Evolutionary conservation across 2,329 filamentous ascomycete species (phyloP).

Genomic region (Calonectria montana): DNA sequence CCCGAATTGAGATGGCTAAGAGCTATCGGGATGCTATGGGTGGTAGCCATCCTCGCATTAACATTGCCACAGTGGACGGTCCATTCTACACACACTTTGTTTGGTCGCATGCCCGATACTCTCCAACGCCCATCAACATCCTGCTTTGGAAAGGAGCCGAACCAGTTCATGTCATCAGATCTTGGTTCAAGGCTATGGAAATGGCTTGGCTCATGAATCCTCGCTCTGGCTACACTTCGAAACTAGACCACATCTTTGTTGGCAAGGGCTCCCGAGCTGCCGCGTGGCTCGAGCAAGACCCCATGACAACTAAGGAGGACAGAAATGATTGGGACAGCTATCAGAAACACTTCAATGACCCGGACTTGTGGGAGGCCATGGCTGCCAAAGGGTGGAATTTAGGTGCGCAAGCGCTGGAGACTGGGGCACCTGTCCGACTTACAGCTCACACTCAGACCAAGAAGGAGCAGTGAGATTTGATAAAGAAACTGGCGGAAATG

Average conservation of each 20-base stretch:
- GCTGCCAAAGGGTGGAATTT: constrained; percentile 49
- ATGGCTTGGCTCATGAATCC: constrained; percentile 48
- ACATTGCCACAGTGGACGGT: constrained; percentile 45
- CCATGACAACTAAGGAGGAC: not conserved
- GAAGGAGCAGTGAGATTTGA: constrained; percentile 40
- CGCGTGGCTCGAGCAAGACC: not conserved
- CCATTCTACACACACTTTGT: constrained; percentile 45
- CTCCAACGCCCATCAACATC: constrained; percentile 46
- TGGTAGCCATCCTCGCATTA: constrained; percentile 22
- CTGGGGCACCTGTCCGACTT: constrained; percentile 49
- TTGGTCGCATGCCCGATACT: constrained; percentile 34
- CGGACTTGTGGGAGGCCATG: constrained; percentile 45
- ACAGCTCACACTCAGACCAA: constrained; percentile 31
- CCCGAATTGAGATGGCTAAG: constrained; percentile 54
- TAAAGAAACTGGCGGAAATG: not conserved
- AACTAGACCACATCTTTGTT: constrained; percentile 33
- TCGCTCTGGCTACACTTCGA: constrained; percentile 33
- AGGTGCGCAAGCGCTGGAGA: constrained; percentile 51
- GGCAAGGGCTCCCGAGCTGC: not conserved
- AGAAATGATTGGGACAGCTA: constrained; percentile 24
- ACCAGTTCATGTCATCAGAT: constrained; percentile 45
- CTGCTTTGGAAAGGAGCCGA: constrained; percentile 48
- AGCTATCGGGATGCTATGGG: constrained; percentile 55
- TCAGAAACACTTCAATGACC: constrained; percentile 32
- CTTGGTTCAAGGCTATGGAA: constrained; percentile 53